Evolutionary conservation across 352 stramenopile genomes (phyloP).

Genomic region (Phytopythium mirpurense): DNA sequence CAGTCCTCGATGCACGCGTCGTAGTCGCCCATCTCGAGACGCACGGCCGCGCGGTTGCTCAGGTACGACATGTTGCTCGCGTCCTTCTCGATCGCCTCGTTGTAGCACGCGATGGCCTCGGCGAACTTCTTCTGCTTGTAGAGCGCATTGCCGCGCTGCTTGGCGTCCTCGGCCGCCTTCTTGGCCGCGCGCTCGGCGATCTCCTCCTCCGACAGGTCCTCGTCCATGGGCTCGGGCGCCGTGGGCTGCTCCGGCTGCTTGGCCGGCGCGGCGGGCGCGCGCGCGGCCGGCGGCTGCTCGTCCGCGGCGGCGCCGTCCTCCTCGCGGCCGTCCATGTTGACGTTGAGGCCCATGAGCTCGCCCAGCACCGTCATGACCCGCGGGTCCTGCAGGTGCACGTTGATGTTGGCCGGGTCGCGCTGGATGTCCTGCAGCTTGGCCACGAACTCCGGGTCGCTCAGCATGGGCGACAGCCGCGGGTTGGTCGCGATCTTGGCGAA

Average conservation of each 20-base stretch:
- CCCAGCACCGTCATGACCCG: conserved; percentile 85
- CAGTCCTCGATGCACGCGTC: conserved; percentile 93
- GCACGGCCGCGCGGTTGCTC: conserved; percentile 97
- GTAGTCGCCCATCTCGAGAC: conserved; percentile 95
- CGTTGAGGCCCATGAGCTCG: conserved; percentile 79
- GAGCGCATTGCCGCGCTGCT: conserved; percentile 94
- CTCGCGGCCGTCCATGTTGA: conserved; percentile 53
- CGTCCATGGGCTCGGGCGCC: conserved; percentile 65
- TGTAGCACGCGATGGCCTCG: conserved; percentile 92
- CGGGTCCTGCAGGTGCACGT: conserved; percentile 72
- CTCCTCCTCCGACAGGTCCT: conserved; percentile 86
- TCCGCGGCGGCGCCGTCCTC: conserved; percentile 51
- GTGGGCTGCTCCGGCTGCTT: conserved; percentile 26
- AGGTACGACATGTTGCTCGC: conserved; percentile 96
- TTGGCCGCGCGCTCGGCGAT: conserved; percentile 43
- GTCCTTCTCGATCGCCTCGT: conserved; percentile 95
- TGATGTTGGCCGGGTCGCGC: conserved; percentile 71
- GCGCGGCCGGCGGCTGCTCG: conserved; percentile 18
- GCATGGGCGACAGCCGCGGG: conserved; percentile 80
- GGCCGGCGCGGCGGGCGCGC: conserved; percentile 8
- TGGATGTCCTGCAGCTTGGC: conserved; percentile 71
- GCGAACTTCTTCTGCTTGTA: conserved; percentile 98
- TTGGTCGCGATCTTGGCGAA: conserved; percentile 91
- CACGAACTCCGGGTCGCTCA: conserved; percentile 92
- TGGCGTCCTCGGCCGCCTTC: conserved; percentile 86